Evolutionary conservation across 805 yeast species (phyloP).

Genomic region (Suhomyces sp.): DNA sequence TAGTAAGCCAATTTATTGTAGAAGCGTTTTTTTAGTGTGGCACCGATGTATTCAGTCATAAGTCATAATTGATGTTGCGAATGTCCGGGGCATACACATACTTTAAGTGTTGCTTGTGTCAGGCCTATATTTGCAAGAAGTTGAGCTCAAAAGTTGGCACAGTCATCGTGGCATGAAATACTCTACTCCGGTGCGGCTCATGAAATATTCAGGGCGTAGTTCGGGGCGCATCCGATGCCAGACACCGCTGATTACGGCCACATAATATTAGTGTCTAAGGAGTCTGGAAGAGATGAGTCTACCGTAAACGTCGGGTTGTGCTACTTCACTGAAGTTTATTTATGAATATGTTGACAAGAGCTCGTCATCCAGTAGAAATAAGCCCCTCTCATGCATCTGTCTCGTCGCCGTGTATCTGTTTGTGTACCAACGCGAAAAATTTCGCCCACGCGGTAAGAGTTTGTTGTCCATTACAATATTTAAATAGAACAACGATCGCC

Average conservation of each 20-base stretch:
- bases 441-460: conserved; percentile 3
- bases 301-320: background rate
- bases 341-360: background rate
- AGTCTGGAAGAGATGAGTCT: too few species aligned
- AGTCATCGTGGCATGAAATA: too few species aligned
- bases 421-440: conserved; percentile 1
- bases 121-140: too few species aligned
- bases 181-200: background rate
- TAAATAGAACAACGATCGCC: background rate
- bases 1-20: background rate
- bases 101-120: too few species aligned
- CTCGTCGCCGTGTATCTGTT: background rate
- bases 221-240: background rate
- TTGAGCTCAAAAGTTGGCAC: too few species aligned
- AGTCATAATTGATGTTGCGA: too few species aligned
- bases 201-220: background rate
- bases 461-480: conserved; percentile 5
- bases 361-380: too few species aligned
- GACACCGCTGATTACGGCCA: background rate
- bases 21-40: background rate
- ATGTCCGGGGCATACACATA: too few species aligned
- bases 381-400: background rate
- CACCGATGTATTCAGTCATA: too few species aligned
- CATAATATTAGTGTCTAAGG: background rate
- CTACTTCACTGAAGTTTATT: too few species aligned